Percentiles rank a stretch among this genome's conserved stretches.
phyloP scores from a whole-genome alignment of 139 green algal genomes.

The Axilococcus clingmanii region DNA sequence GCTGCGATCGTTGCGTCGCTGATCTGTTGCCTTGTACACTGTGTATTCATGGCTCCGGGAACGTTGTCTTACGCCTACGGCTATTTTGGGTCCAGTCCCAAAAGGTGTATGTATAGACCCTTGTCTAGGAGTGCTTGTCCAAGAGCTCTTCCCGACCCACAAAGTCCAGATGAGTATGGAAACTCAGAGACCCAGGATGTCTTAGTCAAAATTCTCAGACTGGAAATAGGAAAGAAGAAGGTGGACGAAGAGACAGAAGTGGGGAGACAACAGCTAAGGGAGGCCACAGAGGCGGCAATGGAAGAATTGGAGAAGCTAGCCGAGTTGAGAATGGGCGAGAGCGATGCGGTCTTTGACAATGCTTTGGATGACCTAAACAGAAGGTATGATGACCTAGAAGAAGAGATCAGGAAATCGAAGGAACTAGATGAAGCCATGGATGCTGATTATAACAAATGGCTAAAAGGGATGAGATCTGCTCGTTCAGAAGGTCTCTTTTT shows the following conservation, averaged over 20 bases:
- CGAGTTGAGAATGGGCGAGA: conserved; percentile 19
- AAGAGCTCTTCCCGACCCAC: background rate
- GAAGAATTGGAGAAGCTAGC: conserved; percentile 32
- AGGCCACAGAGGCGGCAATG: conserved; percentile 36
- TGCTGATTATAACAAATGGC: conserved; percentile 27
- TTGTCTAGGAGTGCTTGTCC: background rate
- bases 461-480: conserved; percentile 20
- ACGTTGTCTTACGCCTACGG: too few species aligned
- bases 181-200: conserved; percentile 21
- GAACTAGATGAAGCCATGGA: conserved; percentile 22
- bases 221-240: conserved; percentile 43
- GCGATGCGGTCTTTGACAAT: conserved; percentile 32
- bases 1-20: too few species aligned
- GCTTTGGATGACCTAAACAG: conserved; percentile 42
- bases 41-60: too few species aligned
- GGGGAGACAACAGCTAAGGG: conserved; percentile 19
- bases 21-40: too few species aligned
- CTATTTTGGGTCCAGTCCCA: too few species aligned
- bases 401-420: conserved; percentile 22
- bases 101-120: too few species aligned
- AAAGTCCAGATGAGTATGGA: conserved; percentile 13
- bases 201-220: conserved; percentile 28
- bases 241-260: conserved; percentile 31
- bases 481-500: conserved; percentile 42
- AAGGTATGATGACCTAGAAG: conserved; percentile 36